These are phyloP conservation scores for Yamadazyma scolyti DNA, from an alignment of 805 yeast genomes.

Conservation along the genomic window DNA sequence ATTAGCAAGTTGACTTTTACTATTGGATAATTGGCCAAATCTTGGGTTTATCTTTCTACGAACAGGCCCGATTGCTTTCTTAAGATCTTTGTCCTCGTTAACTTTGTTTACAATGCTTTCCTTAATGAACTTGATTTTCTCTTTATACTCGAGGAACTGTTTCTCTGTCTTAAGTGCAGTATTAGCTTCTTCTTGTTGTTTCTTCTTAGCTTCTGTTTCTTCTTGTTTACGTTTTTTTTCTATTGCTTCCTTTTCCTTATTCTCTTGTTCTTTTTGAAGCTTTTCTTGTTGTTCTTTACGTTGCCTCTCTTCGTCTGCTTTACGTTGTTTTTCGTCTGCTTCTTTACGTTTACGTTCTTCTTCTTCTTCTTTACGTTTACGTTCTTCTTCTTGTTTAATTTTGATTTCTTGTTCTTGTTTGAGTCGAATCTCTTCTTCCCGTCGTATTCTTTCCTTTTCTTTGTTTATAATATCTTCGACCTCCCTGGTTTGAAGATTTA, in stretches of 20 bases:
- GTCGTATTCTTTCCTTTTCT: constrained; percentile 19
- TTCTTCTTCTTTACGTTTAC: constrained; percentile 11
- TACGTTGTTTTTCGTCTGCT: constrained; percentile 1
- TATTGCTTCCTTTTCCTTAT: constrained; percentile 14
- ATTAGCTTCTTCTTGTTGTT: constrained; percentile 14
- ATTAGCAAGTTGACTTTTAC: constrained; percentile 52
- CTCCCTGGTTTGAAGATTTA: constrained; percentile 13
- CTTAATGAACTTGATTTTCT: constrained; percentile 58
- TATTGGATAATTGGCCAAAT: constrained; percentile 86
- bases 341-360: constrained; percentile 7
- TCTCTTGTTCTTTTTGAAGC: constrained; percentile 10
- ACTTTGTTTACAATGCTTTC: constrained; percentile 53
- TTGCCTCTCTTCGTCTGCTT: constrained; percentile 15
- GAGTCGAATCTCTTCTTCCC: constrained; percentile 18
- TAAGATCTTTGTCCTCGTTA: constrained; percentile 45
- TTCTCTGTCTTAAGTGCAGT: constrained; percentile 41
- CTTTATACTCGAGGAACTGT: constrained; percentile 45
- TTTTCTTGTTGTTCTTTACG: constrained; percentile 18
- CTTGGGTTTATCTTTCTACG: constrained; percentile 81
- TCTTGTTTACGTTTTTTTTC: constrained; percentile 11
- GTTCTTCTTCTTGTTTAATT: constrained; percentile 17
- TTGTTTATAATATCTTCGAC: constrained; percentile 14
- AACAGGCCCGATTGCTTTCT: constrained; percentile 52
- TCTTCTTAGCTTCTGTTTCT: constrained; percentile 16
- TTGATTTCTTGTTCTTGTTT: constrained; percentile 13